These are phyloP conservation scores for Sugiyamaella sp. DNA, from an alignment of 1,139 yeast species.

Conservation along the genomic window DNA sequence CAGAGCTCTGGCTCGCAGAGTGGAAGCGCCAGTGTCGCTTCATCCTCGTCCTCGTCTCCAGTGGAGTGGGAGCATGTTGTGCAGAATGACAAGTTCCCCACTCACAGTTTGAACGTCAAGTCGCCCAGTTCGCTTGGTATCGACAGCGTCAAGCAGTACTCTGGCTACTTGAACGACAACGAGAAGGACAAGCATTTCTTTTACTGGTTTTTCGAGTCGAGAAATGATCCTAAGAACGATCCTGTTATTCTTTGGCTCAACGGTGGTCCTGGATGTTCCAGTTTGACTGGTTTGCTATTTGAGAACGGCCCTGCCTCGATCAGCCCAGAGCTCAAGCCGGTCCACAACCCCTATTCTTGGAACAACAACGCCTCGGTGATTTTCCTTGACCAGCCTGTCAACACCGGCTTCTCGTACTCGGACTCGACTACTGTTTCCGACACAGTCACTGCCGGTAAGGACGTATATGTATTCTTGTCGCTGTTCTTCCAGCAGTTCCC, in stretches of 20 bases:
- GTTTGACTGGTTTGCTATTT: constrained; percentile 66
- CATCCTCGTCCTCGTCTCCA: not conserved
- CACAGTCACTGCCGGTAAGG: constrained; percentile 75
- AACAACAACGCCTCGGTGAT: constrained; percentile 68
- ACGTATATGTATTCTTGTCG: constrained; percentile 76
- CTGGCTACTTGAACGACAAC: constrained; percentile 69
- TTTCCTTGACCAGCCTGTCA: constrained; percentile 74
- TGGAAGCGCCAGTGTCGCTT: constrained; percentile 5
- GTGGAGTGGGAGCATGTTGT: constrained; percentile 35
- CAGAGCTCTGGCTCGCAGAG: not conserved
- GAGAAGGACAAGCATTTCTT: constrained; percentile 86
- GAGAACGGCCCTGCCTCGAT: constrained; percentile 69
- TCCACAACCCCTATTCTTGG: constrained; percentile 68
- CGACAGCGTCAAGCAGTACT: constrained; percentile 53
- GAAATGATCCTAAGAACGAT: constrained; percentile 65
- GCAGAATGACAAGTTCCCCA: constrained; percentile 39
- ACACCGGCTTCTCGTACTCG: constrained; percentile 77
- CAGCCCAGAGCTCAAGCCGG: constrained; percentile 53
- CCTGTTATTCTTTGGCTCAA: constrained; percentile 72
- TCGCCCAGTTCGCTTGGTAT: constrained; percentile 37
- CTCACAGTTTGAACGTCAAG: constrained; percentile 40
- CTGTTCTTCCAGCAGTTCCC: constrained; percentile 78
- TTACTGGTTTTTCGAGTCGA: constrained; percentile 74
- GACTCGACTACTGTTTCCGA: constrained; percentile 54
- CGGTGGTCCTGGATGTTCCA: constrained; percentile 79